phyloP scores from a whole-genome alignment of 495 filamentous ascomycete species.

The Penicillium arizonense region DNA sequence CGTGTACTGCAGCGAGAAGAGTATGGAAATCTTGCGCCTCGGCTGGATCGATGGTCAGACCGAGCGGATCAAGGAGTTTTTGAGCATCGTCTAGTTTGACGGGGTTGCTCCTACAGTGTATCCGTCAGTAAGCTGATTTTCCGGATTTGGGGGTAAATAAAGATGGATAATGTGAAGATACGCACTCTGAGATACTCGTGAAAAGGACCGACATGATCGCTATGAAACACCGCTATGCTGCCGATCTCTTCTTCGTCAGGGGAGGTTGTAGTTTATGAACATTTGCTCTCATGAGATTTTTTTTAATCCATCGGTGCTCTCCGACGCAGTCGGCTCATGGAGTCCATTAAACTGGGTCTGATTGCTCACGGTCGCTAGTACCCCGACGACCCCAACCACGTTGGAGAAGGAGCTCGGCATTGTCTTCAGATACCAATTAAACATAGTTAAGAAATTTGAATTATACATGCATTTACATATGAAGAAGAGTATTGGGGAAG shows the following conservation, averaged over 20 bases:
- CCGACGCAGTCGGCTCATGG: constrained; percentile 4
- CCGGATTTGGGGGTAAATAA: no score
- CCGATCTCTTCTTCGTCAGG: background rate
- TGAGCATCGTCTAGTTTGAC: constrained; percentile 29
- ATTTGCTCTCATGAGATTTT: background rate
- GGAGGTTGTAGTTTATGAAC: background rate
- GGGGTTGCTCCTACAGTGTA: constrained; percentile 20
- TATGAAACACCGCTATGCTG: background rate
- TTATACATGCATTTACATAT: no score
- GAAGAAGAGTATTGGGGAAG: no score
- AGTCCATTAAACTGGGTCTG: constrained; percentile 2
- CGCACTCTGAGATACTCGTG: constrained; percentile 33
- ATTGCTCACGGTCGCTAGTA: constrained; percentile 1
- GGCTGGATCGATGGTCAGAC: constrained; percentile 26
- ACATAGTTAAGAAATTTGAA: no score
- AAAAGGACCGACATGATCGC: constrained; percentile 32
- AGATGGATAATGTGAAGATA: background rate
- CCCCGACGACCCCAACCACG: constrained; percentile 11
- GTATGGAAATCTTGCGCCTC: constrained; percentile 31
- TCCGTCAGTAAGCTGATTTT: background rate
- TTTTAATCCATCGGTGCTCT: constrained; percentile 1
- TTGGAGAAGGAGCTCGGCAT: constrained; percentile 1
- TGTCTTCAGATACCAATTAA: no score
- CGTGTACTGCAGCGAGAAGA: constrained; percentile 32
- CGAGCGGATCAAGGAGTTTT: constrained; percentile 20